Percentiles rank a stretch among this genome's conserved stretches.
These are phyloP conservation scores for Mycena maculata DNA, from an alignment of 768 basidiomycete genomes.

Conservation along the genomic window DNA sequence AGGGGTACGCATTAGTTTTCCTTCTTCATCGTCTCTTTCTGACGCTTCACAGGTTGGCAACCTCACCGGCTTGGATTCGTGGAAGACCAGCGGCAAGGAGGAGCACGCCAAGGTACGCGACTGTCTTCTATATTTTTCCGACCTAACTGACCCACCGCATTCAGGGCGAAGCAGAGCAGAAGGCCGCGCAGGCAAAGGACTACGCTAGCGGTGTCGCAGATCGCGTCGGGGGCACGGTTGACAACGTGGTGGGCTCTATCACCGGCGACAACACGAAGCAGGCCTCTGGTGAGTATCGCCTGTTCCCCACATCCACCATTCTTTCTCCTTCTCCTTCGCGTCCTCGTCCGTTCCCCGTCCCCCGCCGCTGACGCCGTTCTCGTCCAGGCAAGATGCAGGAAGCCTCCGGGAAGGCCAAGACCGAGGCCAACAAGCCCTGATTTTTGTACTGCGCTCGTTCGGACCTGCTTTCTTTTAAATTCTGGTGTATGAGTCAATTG, in stretches of 20 bases:
- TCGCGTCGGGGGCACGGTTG: conserved; percentile 47
- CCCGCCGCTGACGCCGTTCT: background rate
- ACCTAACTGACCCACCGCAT: background rate
- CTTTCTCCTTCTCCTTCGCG: background rate
- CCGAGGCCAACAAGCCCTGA: conserved; percentile 22
- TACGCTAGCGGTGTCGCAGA: conserved; percentile 51
- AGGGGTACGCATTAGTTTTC: background rate
- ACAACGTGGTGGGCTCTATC: conserved; percentile 48
- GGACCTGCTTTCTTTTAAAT: no score
- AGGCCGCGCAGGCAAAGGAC: conserved; percentile 48
- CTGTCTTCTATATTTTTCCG: background rate
- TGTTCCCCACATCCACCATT: background rate
- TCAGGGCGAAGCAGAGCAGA: conserved; percentile 46
- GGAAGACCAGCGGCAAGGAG: conserved; percentile 48
- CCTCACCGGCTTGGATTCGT: conserved; percentile 46
- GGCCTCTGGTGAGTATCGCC: conserved; percentile 40
- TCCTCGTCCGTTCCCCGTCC: background rate
- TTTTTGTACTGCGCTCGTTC: background rate
- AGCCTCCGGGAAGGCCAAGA: conserved; percentile 15
- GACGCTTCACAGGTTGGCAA: conserved; percentile 45
- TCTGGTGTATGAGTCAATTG: no score
- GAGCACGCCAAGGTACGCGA: conserved; percentile 51
- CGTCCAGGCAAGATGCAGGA: conserved; percentile 19
- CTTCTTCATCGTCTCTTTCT: background rate
- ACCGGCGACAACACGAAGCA: conserved; percentile 52